These are phyloP conservation scores for Aspergillus jensenii DNA, from an alignment of 2,329 filamentous ascomycete genomes.

Conservation along the genomic window DNA sequence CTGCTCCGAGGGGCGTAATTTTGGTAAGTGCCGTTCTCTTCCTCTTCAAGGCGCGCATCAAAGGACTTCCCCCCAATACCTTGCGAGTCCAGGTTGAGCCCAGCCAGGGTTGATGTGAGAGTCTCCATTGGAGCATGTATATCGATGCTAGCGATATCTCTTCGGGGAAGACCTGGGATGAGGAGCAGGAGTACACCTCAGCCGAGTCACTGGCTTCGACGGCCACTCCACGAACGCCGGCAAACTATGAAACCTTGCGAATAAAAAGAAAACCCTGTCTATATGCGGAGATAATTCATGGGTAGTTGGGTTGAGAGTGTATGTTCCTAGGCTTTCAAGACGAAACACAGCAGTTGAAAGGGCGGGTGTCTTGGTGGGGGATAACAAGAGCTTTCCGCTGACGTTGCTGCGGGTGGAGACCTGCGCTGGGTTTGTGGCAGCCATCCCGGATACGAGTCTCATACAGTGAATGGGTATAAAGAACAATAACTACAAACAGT, in stretches of 20 bases:
- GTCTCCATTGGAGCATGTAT: constrained; percentile 25
- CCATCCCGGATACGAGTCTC: background rate
- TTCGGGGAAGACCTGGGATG: background rate
- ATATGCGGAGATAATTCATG: background rate
- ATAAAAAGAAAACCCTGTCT: background rate
- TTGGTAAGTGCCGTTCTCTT: constrained; percentile 30
- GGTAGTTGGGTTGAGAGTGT: background rate
- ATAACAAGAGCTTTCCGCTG: constrained; percentile 9
- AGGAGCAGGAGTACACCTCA: background rate
- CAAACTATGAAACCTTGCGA: background rate
- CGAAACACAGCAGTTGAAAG: background rate
- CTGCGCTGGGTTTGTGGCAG: background rate
- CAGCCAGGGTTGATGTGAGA: constrained; percentile 27
- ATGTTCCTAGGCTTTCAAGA: background rate
- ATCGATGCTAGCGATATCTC: background rate
- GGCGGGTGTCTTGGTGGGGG: background rate
- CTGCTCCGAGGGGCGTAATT: constrained; percentile 44
- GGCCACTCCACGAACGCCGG: background rate
- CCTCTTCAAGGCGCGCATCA: constrained; percentile 30
- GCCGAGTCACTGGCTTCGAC: background rate
- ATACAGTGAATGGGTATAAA: background rate
- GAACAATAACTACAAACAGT: background rate
- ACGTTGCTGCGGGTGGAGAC: constrained; percentile 9
- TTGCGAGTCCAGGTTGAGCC: constrained; percentile 28
- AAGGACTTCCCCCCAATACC: constrained; percentile 24